phyloP scores from a whole-genome alignment of 768 basidiomycete genomes.

The Paxillus rubicundulus region DNA sequence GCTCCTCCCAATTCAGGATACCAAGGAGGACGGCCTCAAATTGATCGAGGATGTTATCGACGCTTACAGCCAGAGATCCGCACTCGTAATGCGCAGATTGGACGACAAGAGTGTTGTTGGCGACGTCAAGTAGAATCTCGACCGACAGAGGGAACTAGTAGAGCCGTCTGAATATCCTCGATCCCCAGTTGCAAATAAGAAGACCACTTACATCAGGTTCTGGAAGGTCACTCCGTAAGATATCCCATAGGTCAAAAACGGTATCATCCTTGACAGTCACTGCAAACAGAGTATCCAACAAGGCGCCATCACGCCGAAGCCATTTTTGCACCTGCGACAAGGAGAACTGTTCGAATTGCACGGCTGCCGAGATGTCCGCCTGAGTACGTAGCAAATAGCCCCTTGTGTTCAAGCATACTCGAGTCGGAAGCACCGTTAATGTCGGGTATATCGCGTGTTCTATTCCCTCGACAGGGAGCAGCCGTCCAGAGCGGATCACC shows the following conservation, averaged over 20 bases:
- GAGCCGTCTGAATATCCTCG: not conserved
- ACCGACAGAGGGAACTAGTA: constrained; percentile 22
- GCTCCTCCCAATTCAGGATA: constrained; percentile 10
- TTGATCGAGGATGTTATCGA: constrained; percentile 19
- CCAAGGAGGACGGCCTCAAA: constrained; percentile 26
- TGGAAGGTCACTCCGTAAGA: constrained; percentile 29
- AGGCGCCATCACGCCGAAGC: constrained; percentile 20
- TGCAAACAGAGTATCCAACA: constrained; percentile 34
- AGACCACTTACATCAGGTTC: constrained; percentile 30
- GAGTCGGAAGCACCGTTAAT: constrained; percentile 28
- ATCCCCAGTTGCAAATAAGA: not conserved
- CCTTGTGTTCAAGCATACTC: constrained; percentile 18
- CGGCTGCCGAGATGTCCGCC: constrained; percentile 24
- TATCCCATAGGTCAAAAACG: constrained; percentile 19
- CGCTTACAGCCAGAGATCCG: constrained; percentile 15
- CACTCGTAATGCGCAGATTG: constrained; percentile 23
- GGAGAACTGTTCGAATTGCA: constrained; percentile 30
- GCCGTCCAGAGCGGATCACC: constrained; percentile 32
- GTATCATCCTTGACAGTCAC: constrained; percentile 24
- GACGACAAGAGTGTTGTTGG: constrained; percentile 13
- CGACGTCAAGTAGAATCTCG: constrained; percentile 25
- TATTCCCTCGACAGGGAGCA: constrained; percentile 24
- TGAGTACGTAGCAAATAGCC: constrained; percentile 22
- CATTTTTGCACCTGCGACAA: constrained; percentile 32
- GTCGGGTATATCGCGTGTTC: constrained; percentile 24